phyloP scores from a whole-genome alignment of 108 stramenopile species.

The Conticribra weissflogii region DNA sequence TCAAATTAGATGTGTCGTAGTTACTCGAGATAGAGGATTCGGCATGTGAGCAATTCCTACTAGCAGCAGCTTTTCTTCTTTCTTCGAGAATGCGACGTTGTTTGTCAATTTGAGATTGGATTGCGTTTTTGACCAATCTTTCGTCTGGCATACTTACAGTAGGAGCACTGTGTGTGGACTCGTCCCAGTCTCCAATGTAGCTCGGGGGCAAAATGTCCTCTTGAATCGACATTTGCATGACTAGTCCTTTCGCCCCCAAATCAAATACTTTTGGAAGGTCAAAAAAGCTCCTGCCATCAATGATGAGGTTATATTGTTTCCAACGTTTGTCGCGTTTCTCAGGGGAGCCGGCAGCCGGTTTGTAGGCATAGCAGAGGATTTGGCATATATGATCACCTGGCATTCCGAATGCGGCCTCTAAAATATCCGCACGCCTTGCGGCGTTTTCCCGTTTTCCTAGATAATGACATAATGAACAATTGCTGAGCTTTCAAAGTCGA shows the following conservation, averaged over 20 bases:
- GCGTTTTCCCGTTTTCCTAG: conserved; percentile 48
- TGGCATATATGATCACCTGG: conserved; percentile 48
- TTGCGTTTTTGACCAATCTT: conserved; percentile 13
- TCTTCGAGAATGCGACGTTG: conserved; percentile 23
- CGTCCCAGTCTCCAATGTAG: background rate
- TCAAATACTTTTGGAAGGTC: conserved; percentile 82
- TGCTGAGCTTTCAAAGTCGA: too few species aligned
- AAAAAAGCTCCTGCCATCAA: conserved; percentile 79
- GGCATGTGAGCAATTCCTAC: background rate
- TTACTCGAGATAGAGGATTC: background rate
- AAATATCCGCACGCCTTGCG: conserved; percentile 43
- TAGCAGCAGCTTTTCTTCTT: conserved; percentile 1
- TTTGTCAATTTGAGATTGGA: conserved; percentile 29
- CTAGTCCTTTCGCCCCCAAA: conserved; percentile 56
- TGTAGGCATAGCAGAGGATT: conserved; percentile 64
- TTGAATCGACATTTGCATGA: background rate
- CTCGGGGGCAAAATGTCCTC: conserved; percentile 1
- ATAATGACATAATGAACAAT: too few species aligned
- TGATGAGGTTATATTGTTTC: conserved; percentile 71
- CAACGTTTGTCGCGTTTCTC: conserved; percentile 42
- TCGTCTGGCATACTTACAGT: conserved; percentile 2
- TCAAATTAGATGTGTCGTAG: background rate
- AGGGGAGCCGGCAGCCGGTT: conserved; percentile 34
- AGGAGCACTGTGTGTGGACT: background rate
- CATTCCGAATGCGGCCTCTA: conserved; percentile 67